Evolutionary conservation across 2,329 filamentous ascomycete genomes (phyloP).

Genomic region (Cyclaneusma minus): DNA sequence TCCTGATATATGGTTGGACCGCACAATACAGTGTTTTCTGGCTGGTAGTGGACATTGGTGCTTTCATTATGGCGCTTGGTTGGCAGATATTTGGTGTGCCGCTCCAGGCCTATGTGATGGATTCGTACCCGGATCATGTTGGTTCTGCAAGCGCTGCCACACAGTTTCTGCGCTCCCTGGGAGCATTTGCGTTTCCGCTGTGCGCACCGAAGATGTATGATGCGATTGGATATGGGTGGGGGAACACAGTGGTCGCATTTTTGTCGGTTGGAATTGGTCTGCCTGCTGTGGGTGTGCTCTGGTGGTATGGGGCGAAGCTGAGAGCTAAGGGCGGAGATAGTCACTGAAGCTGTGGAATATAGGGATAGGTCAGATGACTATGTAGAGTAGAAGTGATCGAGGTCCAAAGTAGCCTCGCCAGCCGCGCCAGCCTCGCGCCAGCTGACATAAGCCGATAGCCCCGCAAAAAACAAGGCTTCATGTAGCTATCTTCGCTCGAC

Average conservation of each 20-base stretch:
- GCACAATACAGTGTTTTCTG: conserved; percentile 34
- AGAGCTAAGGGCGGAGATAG: conserved; percentile 16
- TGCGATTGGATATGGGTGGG: conserved; percentile 30
- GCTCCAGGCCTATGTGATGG: conserved; percentile 34
- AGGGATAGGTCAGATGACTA: too few relatives aligned
- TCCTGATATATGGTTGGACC: conserved; percentile 43
- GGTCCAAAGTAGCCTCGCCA: too few relatives aligned
- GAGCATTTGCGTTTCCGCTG: conserved; percentile 33
- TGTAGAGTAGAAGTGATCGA: too few relatives aligned
- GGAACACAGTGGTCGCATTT: conserved; percentile 27
- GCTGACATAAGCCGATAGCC: too few relatives aligned
- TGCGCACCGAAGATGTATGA: conserved; percentile 24
- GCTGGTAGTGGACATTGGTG: conserved; percentile 42
- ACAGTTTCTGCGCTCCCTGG: conserved; percentile 31
- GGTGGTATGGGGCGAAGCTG: conserved; percentile 22
- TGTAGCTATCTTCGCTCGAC: too few relatives aligned
- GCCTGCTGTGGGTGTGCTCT: conserved; percentile 29
- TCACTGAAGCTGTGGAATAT: too few relatives aligned
- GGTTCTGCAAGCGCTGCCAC: conserved; percentile 29
- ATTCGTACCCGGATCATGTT: conserved; percentile 23
- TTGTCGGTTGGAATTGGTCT: conserved; percentile 34
- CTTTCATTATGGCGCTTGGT: conserved; percentile 31
- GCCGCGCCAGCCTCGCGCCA: too few relatives aligned
- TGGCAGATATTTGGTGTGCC: conserved; percentile 16
- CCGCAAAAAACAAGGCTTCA: too few relatives aligned